phyloP scores from a whole-genome alignment of 495 filamentous ascomycete species.

The Aspergillus kassunensis region DNA sequence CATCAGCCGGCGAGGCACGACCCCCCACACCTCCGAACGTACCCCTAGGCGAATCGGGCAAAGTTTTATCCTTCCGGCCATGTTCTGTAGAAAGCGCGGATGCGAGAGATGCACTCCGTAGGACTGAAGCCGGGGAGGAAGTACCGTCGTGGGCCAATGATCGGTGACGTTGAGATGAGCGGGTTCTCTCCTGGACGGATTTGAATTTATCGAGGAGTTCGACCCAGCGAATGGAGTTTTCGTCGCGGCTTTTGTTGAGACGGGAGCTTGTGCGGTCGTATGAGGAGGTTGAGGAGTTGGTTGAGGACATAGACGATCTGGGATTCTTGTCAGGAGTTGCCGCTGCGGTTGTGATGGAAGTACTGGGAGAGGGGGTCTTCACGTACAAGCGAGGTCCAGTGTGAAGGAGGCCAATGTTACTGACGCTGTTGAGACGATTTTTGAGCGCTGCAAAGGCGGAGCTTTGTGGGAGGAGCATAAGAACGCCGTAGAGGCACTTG shows the following conservation, averaged over 20 bases:
- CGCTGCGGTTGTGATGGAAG: too few relatives aligned
- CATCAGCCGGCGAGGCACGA: slow-evolving; percentile 18
- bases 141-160: slow-evolving; percentile 27
- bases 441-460: slow-evolving; percentile 96
- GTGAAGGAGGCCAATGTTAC: slow-evolving; percentile 93
- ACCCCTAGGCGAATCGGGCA: slow-evolving; percentile 39
- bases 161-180: slow-evolving; percentile 46
- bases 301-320: slow-evolving; percentile 11
- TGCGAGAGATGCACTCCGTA: slow-evolving; percentile 25
- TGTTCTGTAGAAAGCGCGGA: slow-evolving; percentile 33
- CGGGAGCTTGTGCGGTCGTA: slow-evolving; percentile 66
- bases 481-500: slow-evolving; percentile 94
- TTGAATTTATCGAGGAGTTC: slow-evolving; percentile 98
- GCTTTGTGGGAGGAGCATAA: slow-evolving; percentile 97
- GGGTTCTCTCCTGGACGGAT: slow-evolving; percentile 76
- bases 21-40: slow-evolving; percentile 30
- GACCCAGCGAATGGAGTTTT: slow-evolving; percentile 80
- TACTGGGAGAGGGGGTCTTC: slow-evolving; percentile 3
- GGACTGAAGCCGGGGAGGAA: slow-evolving; percentile 16
- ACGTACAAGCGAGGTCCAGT: slow-evolving; percentile 78
- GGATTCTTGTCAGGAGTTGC: background rate
- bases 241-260: slow-evolving; percentile 78
- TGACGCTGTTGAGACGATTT: slow-evolving; percentile 93
- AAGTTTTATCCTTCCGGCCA: slow-evolving; percentile 38
- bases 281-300: slow-evolving; percentile 18